Percentiles rank a stretch among this genome's conserved stretches.
Conservation (phyloP, 2,329 filamentous ascomycete species). For the Tolypocladium tropicale region DNA sequence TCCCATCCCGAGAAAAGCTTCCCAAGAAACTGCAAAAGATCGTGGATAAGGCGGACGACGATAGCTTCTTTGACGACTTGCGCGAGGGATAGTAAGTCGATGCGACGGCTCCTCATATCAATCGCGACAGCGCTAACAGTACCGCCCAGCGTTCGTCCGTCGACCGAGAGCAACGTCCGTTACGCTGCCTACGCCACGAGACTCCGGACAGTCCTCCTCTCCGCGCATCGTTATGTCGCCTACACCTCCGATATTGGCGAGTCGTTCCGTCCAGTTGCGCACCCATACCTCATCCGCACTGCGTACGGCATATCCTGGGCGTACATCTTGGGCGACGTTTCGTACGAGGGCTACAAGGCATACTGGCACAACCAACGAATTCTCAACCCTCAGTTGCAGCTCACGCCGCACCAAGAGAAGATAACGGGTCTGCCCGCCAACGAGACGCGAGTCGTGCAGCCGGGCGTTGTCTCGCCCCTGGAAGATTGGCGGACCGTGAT, state of each 20-base stretch:
- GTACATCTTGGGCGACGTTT: slow-evolving; percentile 84
- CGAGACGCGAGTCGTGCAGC: slow-evolving; percentile 17
- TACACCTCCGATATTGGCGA: slow-evolving; percentile 97
- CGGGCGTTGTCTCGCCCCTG: slow-evolving; percentile 51
- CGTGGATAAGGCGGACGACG: slow-evolving; percentile 44
- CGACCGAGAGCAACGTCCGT: slow-evolving; percentile 74
- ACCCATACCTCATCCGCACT: slow-evolving; percentile 67
- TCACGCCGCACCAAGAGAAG: slow-evolving; percentile 38
- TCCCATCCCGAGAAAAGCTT: slow-evolving; percentile 39
- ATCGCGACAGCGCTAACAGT: slow-evolving; percentile 7
- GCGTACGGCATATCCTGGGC: slow-evolving; percentile 91
- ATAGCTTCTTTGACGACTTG: slow-evolving; percentile 70
- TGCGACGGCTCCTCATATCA: slow-evolving; percentile 1
- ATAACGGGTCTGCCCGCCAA: slow-evolving; percentile 31
- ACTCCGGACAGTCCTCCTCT: slow-evolving; percentile 75
- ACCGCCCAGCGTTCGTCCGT: slow-evolving; percentile 43
- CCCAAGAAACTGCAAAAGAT: slow-evolving; percentile 46
- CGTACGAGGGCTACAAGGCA: slow-evolving; percentile 89
- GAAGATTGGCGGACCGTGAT: slow-evolving; percentile 90
- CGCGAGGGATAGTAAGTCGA: slow-evolving; percentile 65
- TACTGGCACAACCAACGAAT: slow-evolving; percentile 77
- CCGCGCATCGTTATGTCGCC: slow-evolving; percentile 89
- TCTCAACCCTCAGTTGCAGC: slow-evolving; percentile 55
- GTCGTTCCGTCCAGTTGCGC: slow-evolving; percentile 86
- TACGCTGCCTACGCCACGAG: slow-evolving; percentile 90